A percentile compares a stretch with the other conserved stretches of the same genome.
Conservation (phyloP, 352 stramenopile species). For the Phytophthora parvispora region DNA sequence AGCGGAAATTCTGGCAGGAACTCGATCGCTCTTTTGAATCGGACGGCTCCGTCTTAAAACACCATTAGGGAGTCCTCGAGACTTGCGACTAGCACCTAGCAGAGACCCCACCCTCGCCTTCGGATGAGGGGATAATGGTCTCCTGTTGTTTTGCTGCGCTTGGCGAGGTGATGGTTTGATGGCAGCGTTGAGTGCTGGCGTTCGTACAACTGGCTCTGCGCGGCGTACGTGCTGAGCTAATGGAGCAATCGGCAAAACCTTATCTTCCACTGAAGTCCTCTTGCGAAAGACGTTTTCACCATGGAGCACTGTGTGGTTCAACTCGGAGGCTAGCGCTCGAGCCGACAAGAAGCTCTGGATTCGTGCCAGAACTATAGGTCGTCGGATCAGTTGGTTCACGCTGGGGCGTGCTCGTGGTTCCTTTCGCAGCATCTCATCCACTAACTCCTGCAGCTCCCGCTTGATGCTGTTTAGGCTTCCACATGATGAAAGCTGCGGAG, state of each 20-base stretch:
- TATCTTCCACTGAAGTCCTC: slow-evolving; percentile 14
- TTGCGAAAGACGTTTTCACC: slow-evolving; percentile 76
- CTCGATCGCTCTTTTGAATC: slow-evolving; percentile 12
- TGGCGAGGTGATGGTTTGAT: slow-evolving; percentile 11
- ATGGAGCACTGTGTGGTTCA: slow-evolving; percentile 81
- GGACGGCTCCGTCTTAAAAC: slow-evolving; percentile 17
- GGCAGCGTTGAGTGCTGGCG: not conserved
- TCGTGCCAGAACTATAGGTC: slow-evolving; percentile 63
- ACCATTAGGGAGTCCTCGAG: slow-evolving; percentile 10
- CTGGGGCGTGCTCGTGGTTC: slow-evolving; percentile 69
- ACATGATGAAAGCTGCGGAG: slow-evolving; percentile 21
- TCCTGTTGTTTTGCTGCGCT: not conserved
- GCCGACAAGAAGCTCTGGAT: slow-evolving; percentile 77
- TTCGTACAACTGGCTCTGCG: slow-evolving; percentile 8
- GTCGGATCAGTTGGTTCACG: slow-evolving; percentile 69
- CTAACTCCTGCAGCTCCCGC: slow-evolving; percentile 40
- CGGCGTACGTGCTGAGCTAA: slow-evolving; percentile 15
- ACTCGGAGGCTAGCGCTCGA: slow-evolving; percentile 56
- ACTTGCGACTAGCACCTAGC: slow-evolving; percentile 27
- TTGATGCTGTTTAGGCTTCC: slow-evolving; percentile 19
- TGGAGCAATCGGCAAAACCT: not conserved
- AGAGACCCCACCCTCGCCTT: slow-evolving; percentile 21
- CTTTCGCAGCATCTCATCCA: slow-evolving; percentile 71
- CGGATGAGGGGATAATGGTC: not conserved
- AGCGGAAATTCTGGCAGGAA: slow-evolving; percentile 14